Conservation (phyloP, 805 yeast genomes). For the Peterozyma toletana region DNA sequence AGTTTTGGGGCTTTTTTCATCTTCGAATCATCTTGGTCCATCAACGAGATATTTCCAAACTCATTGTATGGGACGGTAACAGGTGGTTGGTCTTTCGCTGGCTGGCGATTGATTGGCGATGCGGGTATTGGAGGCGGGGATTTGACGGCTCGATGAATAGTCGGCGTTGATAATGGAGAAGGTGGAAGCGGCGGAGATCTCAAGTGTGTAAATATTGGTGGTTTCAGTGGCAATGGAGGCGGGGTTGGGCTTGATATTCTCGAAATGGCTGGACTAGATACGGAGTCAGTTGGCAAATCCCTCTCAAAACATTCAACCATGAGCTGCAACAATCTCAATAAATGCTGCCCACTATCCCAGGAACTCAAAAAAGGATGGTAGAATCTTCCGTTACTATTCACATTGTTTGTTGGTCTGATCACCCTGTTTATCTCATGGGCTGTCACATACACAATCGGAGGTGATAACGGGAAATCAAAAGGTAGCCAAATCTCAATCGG, state of each 20-base stretch:
- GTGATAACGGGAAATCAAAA: slow-evolving; percentile 52
- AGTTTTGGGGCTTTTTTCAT: slow-evolving; percentile 1
- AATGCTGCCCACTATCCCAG: slow-evolving; percentile 34
- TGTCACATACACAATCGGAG: slow-evolving; percentile 62
- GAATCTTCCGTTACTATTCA: slow-evolving; percentile 66
- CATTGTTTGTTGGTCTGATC: slow-evolving; percentile 52
- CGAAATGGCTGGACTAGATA: background rate
- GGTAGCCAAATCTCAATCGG: slow-evolving; percentile 80
- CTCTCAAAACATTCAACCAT: slow-evolving; percentile 13
- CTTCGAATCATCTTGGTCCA: slow-evolving; percentile 4
- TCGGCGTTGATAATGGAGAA: slow-evolving; percentile 7
- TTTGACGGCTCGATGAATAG: background rate
- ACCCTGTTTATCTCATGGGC: slow-evolving; percentile 39
- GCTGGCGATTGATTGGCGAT: slow-evolving; percentile 6
- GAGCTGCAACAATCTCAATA: slow-evolving; percentile 15
- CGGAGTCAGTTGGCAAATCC: slow-evolving; percentile 9
- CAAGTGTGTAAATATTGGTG: slow-evolving; percentile 29
- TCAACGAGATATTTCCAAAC: slow-evolving; percentile 4
- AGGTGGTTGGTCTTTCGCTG: slow-evolving; percentile 4
- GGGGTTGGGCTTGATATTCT: slow-evolving; percentile 19
- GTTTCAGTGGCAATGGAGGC: slow-evolving; percentile 45
- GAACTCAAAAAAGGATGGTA: slow-evolving; percentile 61
- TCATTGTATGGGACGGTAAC: slow-evolving; percentile 8
- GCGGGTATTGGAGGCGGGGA: background rate
- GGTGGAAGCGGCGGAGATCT: slow-evolving; percentile 19